A percentile compares a stretch with the other conserved stretches of the same genome.
Conservation (phyloP, 2,329 filamentous ascomycete species). For the Aspergillus tanneri region DNA sequence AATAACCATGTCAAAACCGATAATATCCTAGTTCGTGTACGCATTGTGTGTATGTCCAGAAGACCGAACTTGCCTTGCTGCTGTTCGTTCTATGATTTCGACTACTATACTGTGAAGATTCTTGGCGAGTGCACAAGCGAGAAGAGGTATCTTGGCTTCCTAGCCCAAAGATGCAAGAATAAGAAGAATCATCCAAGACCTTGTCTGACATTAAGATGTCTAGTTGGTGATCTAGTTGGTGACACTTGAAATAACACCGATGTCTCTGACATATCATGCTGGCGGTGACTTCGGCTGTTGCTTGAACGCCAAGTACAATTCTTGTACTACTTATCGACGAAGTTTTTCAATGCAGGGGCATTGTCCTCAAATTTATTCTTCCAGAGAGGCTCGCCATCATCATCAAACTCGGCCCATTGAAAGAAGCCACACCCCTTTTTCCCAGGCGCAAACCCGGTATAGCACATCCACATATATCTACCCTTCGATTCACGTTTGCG, state of each 20-base stretch:
- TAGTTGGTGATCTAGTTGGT: not conserved
- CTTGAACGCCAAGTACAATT: not conserved
- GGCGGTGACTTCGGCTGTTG: no score
- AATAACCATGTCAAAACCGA: no score
- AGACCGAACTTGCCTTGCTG: not conserved
- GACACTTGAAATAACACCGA: not conserved
- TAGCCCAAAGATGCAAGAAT: not conserved
- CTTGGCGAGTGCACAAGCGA: not conserved
- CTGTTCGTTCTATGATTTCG: slow-evolving; percentile 2
- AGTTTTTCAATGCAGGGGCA: slow-evolving; percentile 28
- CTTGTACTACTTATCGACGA: slow-evolving; percentile 15
- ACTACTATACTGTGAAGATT: not conserved
- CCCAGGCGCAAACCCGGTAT: slow-evolving; percentile 56
- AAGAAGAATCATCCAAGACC: not conserved
- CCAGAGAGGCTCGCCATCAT: slow-evolving; percentile 79
- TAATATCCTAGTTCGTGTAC: no score
- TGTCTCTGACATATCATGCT: no score
- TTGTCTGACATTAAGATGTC: not conserved
- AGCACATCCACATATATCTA: slow-evolving; percentile 91
- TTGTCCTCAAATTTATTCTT: slow-evolving; percentile 20
- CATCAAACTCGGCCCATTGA: slow-evolving; percentile 81
- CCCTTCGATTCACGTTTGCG: slow-evolving; percentile 73
- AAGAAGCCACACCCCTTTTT: slow-evolving; percentile 70
- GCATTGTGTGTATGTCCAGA: not conserved
- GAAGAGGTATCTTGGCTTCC: slow-evolving; percentile 1